Percentiles rank a stretch among this genome's conserved stretches.
Conservation (phyloP, 768 basidiomycete genomes). For the Tephrocybe rancida region DNA sequence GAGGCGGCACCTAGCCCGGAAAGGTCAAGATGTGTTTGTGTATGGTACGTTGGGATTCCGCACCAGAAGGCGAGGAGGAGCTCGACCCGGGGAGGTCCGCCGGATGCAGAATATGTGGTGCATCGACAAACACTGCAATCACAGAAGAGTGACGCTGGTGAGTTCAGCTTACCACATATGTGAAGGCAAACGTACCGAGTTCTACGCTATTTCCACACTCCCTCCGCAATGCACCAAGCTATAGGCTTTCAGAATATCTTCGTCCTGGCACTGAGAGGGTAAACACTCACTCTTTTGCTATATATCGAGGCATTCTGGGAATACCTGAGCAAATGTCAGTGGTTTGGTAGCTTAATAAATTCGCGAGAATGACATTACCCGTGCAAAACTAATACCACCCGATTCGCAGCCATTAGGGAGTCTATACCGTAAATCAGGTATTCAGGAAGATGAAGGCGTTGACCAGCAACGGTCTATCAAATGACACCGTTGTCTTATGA, state of each 20-base stretch:
- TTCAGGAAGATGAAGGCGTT: not conserved
- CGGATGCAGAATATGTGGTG: constrained; percentile 66
- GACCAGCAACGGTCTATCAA: constrained; percentile 3
- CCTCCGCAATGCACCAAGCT: constrained; percentile 78
- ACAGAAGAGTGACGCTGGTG: not conserved
- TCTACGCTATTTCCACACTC: constrained; percentile 66
- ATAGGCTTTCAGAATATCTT: not conserved
- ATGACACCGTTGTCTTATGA: not conserved
- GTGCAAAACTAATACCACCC: constrained; percentile 42
- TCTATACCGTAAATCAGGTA: not conserved
- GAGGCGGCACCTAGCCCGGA: constrained; percentile 16
- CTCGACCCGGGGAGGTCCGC: constrained; percentile 49
- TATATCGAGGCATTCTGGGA: constrained; percentile 73
- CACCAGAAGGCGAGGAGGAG: not conserved
- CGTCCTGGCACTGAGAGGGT: not conserved
- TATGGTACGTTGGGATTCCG: not conserved
- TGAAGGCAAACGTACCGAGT: constrained; percentile 45
- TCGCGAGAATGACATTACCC: constrained; percentile 31
- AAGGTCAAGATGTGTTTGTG: not conserved
- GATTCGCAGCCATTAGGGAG: constrained; percentile 21
- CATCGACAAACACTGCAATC: constrained; percentile 70
- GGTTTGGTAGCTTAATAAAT: not conserved
- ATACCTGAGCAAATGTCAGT: constrained; percentile 42
- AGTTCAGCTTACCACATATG: not conserved
- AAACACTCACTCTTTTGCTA: constrained; percentile 62